These are phyloP conservation scores for Pythium vanterpoolii DNA, from an alignment of 352 stramenopile genomes.

Conservation along the genomic window DNA sequence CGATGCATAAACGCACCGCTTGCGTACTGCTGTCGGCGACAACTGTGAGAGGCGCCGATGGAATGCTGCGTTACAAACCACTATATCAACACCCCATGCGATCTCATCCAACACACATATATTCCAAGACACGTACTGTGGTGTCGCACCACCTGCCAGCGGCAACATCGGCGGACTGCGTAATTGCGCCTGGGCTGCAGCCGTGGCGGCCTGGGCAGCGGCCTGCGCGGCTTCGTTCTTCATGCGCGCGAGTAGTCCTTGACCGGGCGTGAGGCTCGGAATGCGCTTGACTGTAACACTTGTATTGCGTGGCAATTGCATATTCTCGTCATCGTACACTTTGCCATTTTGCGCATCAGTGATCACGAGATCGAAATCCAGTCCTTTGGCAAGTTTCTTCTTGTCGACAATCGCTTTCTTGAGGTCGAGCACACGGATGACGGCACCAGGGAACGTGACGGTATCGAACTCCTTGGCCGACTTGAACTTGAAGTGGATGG, in stretches of 20 bases:
- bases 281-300: slow-evolving; percentile 92
- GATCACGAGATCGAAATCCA: slow-evolving; percentile 91
- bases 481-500: slow-evolving; percentile 92
- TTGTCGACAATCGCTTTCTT: slow-evolving; percentile 93
- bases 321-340: slow-evolving; percentile 90
- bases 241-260: slow-evolving; percentile 77
- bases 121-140: slow-evolving; percentile 35
- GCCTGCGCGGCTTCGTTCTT: slow-evolving; percentile 75
- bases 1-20: slow-evolving; percentile 6
- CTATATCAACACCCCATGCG: not conserved
- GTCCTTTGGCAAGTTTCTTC: slow-evolving; percentile 90
- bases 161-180: slow-evolving; percentile 38
- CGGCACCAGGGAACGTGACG: slow-evolving; percentile 77
- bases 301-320: slow-evolving; percentile 87
- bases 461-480: slow-evolving; percentile 89
- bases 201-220: slow-evolving; percentile 43
- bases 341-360: slow-evolving; percentile 91
- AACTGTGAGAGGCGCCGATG: slow-evolving; percentile 20
- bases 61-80: slow-evolving; percentile 9
- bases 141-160: slow-evolving; percentile 26
- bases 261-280: slow-evolving; percentile 73
- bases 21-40: slow-evolving; percentile 12
- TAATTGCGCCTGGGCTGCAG: slow-evolving; percentile 21
- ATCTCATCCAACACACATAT: not conserved
- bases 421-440: slow-evolving; percentile 87